Base-by-base conservation (phyloP, 768 basidiomycete genomes). In the Tricholoma sp. region DNA sequence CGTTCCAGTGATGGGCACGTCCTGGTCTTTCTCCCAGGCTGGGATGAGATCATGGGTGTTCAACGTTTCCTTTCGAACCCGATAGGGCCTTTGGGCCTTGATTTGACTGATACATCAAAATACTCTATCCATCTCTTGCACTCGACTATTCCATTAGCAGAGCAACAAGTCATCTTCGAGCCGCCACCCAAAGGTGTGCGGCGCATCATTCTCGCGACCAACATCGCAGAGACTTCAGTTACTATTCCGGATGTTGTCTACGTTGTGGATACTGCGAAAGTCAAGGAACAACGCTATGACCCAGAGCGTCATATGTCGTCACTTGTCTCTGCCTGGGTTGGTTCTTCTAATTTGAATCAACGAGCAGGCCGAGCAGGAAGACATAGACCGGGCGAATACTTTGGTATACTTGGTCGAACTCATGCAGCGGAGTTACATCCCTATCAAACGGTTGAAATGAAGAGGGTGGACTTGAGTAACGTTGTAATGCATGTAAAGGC, bases 401-500 rank as follows among this genome's bases (percentile, higher is more conserved):
- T 80, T 67, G 92, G 93, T 36, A 80, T 98, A 49, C 70, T 97
- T 29, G 80, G 91, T 50, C 78, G 78, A 56, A 70, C 74, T 12
- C 84, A 86, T 52, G 81, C 86, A 2, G 73, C 74, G 13, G 70
- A 74, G 10, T 76, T 98, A 48, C 78, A 83, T 52, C 80, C 89
- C 28, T 87, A 96, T 66, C 93, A 94, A 68, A 86, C 86, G 1
- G 95, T 97, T 36, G 95, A 97, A 75, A 98, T 98, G 94, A 92
- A 92, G 67, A 81, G 94, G 33, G 83, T 88, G 11, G 93, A 94
- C 69, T 68, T 96, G 62, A 90, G 85, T 63, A 93, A 94, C 65
- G 88, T 95, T 48, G 92, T 96, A 13, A 98, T 98, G 94, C 94
- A 94, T 67, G 83, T 98, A 69, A 97, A 96, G 65, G 94, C 94